Conservation (phyloP, 2,329 filamentous ascomycete genomes). For the Penicillium griseofulvum region DNA sequence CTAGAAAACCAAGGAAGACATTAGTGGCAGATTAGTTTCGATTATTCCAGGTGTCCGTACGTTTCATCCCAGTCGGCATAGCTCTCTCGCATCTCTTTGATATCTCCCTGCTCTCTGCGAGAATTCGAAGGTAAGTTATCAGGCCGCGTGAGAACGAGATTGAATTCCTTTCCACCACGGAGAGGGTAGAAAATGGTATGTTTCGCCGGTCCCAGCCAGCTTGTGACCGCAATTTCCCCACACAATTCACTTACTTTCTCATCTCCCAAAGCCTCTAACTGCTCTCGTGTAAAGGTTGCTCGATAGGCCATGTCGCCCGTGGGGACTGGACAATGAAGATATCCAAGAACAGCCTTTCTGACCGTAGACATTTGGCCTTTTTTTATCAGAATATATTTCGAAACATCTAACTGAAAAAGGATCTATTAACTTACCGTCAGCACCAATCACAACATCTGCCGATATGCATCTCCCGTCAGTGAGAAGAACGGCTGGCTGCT, state of each 20-base stretch:
- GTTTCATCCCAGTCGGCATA: conserved; percentile 62
- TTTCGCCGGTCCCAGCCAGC: conserved; percentile 61
- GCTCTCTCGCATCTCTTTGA: conserved; percentile 57
- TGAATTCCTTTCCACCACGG: conserved; percentile 57
- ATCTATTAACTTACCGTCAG: conserved; percentile 15
- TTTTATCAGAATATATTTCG: not conserved
- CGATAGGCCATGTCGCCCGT: conserved; percentile 65
- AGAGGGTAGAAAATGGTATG: conserved; percentile 64
- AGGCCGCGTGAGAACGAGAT: conserved; percentile 62
- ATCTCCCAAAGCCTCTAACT: conserved; percentile 47
- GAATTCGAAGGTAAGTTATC: conserved; percentile 43
- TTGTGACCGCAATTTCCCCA: conserved; percentile 49
- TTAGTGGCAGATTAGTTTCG: not conserved
- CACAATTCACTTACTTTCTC: conserved; percentile 46
- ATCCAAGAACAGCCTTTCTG: conserved; percentile 32
- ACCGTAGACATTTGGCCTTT: conserved; percentile 18
- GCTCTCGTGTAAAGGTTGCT: conserved; percentile 46
- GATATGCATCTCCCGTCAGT: conserved; percentile 3
- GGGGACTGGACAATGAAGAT: conserved; percentile 47
- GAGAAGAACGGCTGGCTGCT: conserved; percentile 7
- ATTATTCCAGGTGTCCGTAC: conserved; percentile 2
- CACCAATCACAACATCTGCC: conserved; percentile 19
- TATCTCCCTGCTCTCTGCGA: conserved; percentile 46
- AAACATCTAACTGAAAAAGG: not conserved
- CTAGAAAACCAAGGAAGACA: conserved; percentile 1